Conservation (phyloP, 495 filamentous ascomycete genomes). For the Penicillium atrosanguineum region DNA sequence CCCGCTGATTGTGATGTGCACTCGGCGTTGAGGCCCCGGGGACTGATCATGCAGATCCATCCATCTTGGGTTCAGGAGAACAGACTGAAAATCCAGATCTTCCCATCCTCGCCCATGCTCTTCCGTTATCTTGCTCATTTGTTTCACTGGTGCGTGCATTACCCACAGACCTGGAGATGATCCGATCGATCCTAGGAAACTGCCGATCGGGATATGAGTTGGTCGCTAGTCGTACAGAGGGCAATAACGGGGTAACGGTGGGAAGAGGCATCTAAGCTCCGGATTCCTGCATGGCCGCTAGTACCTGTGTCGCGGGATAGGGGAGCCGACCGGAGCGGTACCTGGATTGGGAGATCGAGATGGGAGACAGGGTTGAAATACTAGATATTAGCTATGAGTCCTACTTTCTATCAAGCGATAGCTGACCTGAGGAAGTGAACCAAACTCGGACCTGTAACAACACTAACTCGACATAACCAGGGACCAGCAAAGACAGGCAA, state of each 20-base stretch:
- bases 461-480: not conserved
- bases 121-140: not conserved
- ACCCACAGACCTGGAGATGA: not conserved
- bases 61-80: not conserved
- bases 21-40: not conserved
- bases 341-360: not conserved
- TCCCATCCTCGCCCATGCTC: not conserved
- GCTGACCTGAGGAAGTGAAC: too few species aligned
- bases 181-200: not conserved
- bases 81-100: not conserved
- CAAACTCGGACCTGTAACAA: too few species aligned
- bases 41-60: not conserved
- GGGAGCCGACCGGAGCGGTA: not conserved
- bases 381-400: too few species aligned
- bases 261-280: not conserved
- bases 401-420: too few species aligned
- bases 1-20: slow-evolving; percentile 31
- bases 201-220: not conserved
- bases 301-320: slow-evolving; percentile 7
- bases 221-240: not conserved
- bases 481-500: not conserved
- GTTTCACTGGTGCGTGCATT: not conserved
- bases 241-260: not conserved
- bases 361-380: too few species aligned
- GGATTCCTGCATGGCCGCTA: slow-evolving; percentile 11